Base-by-base conservation (phyloP, 495 filamentous ascomycete species). In the Penicillium arizonense region DNA sequence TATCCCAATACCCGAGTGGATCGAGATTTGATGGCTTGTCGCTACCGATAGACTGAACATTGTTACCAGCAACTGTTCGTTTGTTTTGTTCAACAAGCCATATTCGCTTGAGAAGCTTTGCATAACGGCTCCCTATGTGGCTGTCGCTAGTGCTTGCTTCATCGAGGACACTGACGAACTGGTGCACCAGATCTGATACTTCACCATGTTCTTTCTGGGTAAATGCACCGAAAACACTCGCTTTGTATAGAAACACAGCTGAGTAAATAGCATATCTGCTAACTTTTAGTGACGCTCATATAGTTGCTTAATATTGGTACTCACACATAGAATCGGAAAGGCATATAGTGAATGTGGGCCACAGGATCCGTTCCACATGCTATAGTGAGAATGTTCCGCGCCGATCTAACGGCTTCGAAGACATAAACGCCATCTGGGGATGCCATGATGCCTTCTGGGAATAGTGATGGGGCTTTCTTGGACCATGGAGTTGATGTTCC, bases 211-310 rank as follows among this genome's bases (percentile, higher is more conserved):
- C 36, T 9, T 12, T 39, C 0, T 16, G 2, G 8, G 30, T 14
- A 14, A 50, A 20, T 3, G 39, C 48, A 16, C 48, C 48, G 16
- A 51, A 51, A 5, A 24, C 48, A n/a, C 21, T 28, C 8, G 48
- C 48, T 34, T 51, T 51, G 21, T 43, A 51, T 12, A 51, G 30
- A 24, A 51, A 51, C 2, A 51, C 48, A 12, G 48, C 48, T 18
- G 48, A 51, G 23, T 51, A 51, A 6, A 50, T 28, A 0, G 36
- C 33, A 23, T 50, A 47, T 18, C 30, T 35, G 11, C 14, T 46
- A 5, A 3, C 12, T 6, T 13, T 38, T 38, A 13, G 35, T 16
- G 35, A 8, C 35, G 12, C 3, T 38, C 13, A 38, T 5, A 13
- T 38, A 13, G 35, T 13, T 13, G 35, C 5, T 38, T 38, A 13